phyloP scores from a whole-genome alignment of 1,284 basidiomycete genomes.

The Veloboletus limbatus region DNA sequence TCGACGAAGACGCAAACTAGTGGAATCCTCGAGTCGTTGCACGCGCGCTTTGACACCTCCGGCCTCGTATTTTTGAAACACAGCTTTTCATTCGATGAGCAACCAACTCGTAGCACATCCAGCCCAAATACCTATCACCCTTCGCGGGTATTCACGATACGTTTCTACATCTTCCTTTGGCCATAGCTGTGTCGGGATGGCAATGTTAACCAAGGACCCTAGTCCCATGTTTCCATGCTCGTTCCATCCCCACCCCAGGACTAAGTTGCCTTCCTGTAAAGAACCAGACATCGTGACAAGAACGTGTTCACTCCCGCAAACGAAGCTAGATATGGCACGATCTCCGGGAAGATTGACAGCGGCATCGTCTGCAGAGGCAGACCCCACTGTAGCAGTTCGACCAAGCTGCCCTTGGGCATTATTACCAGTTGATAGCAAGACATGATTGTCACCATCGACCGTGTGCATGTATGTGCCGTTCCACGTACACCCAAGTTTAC shows the following conservation, averaged over 20 bases:
- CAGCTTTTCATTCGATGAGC: slow-evolving; percentile 28
- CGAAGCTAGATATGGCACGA: slow-evolving; percentile 29
- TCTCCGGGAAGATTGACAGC: slow-evolving; percentile 39
- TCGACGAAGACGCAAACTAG: slow-evolving; percentile 39
- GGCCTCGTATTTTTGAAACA: background rate
- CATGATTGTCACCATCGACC: slow-evolving; percentile 17
- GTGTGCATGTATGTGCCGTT: slow-evolving; percentile 68
- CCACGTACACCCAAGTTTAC: slow-evolving; percentile 70
- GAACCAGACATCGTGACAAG: slow-evolving; percentile 38
- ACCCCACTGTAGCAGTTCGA: slow-evolving; percentile 20
- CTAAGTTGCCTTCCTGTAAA: slow-evolving; percentile 28
- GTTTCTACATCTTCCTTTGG: slow-evolving; percentile 27
- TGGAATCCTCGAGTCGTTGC: background rate
- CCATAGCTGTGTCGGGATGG: slow-evolving; percentile 54
- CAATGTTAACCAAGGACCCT: slow-evolving; percentile 54
- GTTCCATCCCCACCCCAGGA: slow-evolving; percentile 93
- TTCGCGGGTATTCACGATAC: slow-evolving; percentile 8
- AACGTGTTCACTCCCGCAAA: slow-evolving; percentile 83
- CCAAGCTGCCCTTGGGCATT: slow-evolving; percentile 74
- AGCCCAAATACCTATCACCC: slow-evolving; percentile 52
- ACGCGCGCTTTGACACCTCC: background rate
- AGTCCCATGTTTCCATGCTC: slow-evolving; percentile 89
- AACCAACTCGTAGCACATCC: slow-evolving; percentile 80
- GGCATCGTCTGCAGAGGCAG: slow-evolving; percentile 5
- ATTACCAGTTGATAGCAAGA: slow-evolving; percentile 57